These are phyloP conservation scores for Corynespora cassiicola DNA, from an alignment of 2,329 filamentous ascomycete genomes.

Conservation along the genomic window DNA sequence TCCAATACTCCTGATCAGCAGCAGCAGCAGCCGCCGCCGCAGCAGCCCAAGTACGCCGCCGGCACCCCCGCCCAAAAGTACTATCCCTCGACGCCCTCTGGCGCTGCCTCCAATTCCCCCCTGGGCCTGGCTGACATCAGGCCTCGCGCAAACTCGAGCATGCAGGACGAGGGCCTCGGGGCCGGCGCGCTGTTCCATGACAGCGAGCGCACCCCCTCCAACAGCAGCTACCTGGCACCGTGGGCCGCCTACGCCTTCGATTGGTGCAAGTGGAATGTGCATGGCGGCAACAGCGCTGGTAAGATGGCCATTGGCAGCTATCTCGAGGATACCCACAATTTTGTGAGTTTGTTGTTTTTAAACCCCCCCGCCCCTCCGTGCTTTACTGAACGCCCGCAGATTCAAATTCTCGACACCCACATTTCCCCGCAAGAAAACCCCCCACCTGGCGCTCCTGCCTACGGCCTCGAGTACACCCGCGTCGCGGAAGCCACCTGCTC, in stretches of 20 bases:
- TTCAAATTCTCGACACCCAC: slow-evolving; percentile 95
- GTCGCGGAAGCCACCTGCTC: slow-evolving; percentile 97
- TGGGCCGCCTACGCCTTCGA: slow-evolving; percentile 98
- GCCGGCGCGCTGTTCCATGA: slow-evolving; percentile 67
- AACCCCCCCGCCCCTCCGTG: not conserved
- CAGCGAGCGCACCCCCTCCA: slow-evolving; percentile 69
- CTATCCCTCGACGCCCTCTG: slow-evolving; percentile 57
- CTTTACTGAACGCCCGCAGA: slow-evolving; percentile 59
- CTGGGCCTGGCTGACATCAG: slow-evolving; percentile 91
- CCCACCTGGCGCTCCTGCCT: slow-evolving; percentile 72
- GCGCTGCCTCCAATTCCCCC: slow-evolving; percentile 79
- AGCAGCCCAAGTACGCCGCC: slow-evolving; percentile 50
- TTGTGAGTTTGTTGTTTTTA: slow-evolving; percentile 64
- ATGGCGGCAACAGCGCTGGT: slow-evolving; percentile 73
- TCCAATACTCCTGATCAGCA: slow-evolving; percentile 70
- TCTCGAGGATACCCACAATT: slow-evolving; percentile 97
- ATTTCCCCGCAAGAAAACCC: slow-evolving; percentile 73
- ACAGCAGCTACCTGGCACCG: slow-evolving; percentile 91
- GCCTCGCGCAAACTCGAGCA: slow-evolving; percentile 80
- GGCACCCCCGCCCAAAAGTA: slow-evolving; percentile 64
- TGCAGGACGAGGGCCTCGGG: slow-evolving; percentile 74
- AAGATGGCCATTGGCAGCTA: slow-evolving; percentile 97
- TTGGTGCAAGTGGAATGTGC: slow-evolving; percentile 97
- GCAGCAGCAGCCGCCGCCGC: too few species aligned
- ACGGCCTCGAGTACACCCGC: slow-evolving; percentile 87